Conservation (phyloP, 768 basidiomycete genomes). For the Collybia mongolica region DNA sequence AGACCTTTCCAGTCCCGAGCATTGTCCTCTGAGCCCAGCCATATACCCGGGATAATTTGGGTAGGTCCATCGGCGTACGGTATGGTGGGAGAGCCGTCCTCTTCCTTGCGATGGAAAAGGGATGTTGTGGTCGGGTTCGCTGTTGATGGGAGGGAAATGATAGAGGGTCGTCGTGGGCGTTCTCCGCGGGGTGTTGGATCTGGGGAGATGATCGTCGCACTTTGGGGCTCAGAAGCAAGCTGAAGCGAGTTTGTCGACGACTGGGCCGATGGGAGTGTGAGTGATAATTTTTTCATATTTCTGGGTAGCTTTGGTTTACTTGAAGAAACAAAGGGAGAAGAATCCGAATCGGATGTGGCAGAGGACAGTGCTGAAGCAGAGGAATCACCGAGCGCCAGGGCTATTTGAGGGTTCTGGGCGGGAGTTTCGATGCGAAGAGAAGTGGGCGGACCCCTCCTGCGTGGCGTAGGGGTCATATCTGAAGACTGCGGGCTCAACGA, state of each 20-base stretch:
- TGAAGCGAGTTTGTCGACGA: conserved; percentile 55
- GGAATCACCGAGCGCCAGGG: conserved; percentile 44
- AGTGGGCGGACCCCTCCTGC: conserved; percentile 53
- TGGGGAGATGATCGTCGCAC: conserved; percentile 27
- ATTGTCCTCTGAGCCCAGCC: conserved; percentile 92
- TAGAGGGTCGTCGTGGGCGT: conserved; percentile 63
- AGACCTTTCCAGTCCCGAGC: conserved; percentile 79
- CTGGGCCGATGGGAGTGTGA: conserved; percentile 61
- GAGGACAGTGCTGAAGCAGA: conserved; percentile 52
- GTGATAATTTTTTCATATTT: conserved; percentile 78
- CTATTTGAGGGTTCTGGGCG: conserved; percentile 44
- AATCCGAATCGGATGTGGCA: conserved; percentile 51
- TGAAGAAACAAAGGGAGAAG: conserved; percentile 38
- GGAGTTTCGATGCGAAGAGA: conserved; percentile 61
- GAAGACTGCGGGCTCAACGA: conserved; percentile 16
- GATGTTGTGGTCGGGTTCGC: conserved; percentile 48
- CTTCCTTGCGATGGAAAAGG: conserved; percentile 62
- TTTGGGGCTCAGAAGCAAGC: conserved; percentile 32
- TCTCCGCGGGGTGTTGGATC: conserved; percentile 22
- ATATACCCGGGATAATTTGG: conserved; percentile 82
- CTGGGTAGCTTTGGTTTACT: conserved; percentile 45
- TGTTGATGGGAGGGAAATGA: conserved; percentile 64
- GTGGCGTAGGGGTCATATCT: conserved; percentile 34
- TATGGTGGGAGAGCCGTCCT: conserved; percentile 55
- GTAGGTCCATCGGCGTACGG: conserved; percentile 83